These are phyloP conservation scores for Asclepias syriaca DNA, from an alignment of 257 asterid genomes.

Conservation along the genomic window DNA sequence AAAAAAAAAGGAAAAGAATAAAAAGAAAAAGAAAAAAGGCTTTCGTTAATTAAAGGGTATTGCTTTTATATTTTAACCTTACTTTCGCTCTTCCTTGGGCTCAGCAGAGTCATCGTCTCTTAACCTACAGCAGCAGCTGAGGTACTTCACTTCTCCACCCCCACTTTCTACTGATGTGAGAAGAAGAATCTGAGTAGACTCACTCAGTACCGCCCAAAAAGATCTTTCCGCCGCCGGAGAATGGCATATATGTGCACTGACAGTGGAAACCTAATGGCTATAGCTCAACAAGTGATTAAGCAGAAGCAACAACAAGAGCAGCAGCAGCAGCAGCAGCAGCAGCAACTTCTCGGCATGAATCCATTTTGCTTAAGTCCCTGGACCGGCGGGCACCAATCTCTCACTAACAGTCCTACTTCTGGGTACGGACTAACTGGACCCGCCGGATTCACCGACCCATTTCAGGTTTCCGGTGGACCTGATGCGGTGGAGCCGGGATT, in stretches of 20 bases:
- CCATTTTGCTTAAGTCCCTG: conserved; percentile 56
- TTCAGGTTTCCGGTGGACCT: conserved; percentile 46
- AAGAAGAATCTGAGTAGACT: background rate
- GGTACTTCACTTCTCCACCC: conserved; percentile 8
- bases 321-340: conserved; percentile 61
- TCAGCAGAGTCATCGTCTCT: background rate
- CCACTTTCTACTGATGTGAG: conserved; percentile 5
- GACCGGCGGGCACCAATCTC: conserved; percentile 27
- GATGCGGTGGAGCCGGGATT: conserved; percentile 57
- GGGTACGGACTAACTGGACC: conserved; percentile 40
- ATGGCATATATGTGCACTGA: conserved; percentile 97
- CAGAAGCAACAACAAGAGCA: conserved; percentile 94
- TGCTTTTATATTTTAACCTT: background rate
- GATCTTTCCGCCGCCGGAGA: conserved; percentile 20
- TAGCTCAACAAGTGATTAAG: conserved; percentile 90
- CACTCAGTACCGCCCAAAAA: conserved; percentile 2
- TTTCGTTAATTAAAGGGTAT: conserved; percentile 20
- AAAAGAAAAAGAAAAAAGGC: too few relatives aligned
- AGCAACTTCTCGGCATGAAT: conserved; percentile 37
- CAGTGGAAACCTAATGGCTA: conserved; percentile 98
- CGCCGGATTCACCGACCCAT: conserved; percentile 63
- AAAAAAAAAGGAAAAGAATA: too few relatives aligned
- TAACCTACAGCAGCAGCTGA: background rate
- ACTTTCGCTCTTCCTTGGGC: background rate
- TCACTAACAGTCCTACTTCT: conserved; percentile 33